Conservation (phyloP, 2,329 filamentous ascomycete species). For the Acephala macrosclerotiorum region DNA sequence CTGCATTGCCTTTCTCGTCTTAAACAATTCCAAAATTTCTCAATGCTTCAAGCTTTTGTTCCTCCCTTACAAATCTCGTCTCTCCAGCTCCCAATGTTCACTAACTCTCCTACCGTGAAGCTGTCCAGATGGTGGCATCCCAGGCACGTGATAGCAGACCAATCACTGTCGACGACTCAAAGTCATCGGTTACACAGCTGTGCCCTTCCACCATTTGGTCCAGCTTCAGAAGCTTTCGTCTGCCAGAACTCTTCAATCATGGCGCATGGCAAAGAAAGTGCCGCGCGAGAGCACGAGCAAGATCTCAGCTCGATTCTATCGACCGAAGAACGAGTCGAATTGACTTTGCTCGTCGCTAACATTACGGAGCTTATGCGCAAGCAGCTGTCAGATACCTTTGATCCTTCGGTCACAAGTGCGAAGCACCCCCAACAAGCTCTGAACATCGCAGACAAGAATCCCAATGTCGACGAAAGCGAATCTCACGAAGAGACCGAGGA, state of each 20-base stretch:
- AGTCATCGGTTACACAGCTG: background rate
- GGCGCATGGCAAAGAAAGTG: slow-evolving; percentile 29
- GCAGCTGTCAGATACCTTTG: slow-evolving; percentile 60
- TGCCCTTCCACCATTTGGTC: slow-evolving; percentile 1
- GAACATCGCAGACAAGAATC: slow-evolving; percentile 47
- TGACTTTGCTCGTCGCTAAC: slow-evolving; percentile 57
- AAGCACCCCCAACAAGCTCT: slow-evolving; percentile 41
- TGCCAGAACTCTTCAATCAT: slow-evolving; percentile 23
- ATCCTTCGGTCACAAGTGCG: slow-evolving; percentile 42
- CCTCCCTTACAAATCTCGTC: background rate
- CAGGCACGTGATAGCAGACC: background rate
- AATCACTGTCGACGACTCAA: background rate
- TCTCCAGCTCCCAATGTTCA: too few relatives aligned
- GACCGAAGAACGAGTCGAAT: slow-evolving; percentile 48
- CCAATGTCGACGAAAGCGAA: slow-evolving; percentile 43
- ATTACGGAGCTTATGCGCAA: slow-evolving; percentile 64
- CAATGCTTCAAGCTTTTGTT: background rate
- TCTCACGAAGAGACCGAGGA: slow-evolving; percentile 42
- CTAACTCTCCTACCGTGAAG: too few relatives aligned
- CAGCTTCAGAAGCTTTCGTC: background rate
- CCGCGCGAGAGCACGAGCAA: slow-evolving; percentile 32
- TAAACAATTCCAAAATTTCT: background rate
- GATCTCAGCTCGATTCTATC: slow-evolving; percentile 43
- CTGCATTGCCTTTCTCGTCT: background rate
- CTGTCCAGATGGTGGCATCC: too few relatives aligned